Evolutionary conservation across 176 grass and related monocot genomes (phyloP).

Genomic region (Carex kokanica): DNA sequence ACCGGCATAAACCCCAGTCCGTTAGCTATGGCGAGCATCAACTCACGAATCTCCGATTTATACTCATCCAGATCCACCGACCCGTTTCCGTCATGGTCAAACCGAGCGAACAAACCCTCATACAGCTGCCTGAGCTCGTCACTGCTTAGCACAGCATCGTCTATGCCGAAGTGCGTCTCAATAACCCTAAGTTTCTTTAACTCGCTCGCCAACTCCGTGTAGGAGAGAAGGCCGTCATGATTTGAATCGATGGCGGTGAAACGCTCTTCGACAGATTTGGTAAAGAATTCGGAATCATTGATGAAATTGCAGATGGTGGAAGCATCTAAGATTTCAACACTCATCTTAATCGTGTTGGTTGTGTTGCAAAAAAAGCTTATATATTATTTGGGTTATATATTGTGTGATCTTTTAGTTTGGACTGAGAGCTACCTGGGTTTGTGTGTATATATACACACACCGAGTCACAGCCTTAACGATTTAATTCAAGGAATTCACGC

Average conservation of each 20-base stretch:
- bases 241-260: constrained; percentile 21
- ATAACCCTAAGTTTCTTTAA: constrained; percentile 27
- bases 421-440: too few relatives aligned
- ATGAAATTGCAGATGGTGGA: constrained; percentile 27
- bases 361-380: neutral
- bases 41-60: constrained; percentile 21
- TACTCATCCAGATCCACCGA: constrained; percentile 27
- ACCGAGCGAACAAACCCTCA: constrained; percentile 7
- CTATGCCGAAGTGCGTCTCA: constrained; percentile 30
- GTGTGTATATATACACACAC: neutral
- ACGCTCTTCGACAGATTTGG: constrained; percentile 15
- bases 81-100: constrained; percentile 31
- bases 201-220: constrained; percentile 7
- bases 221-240: constrained; percentile 24
- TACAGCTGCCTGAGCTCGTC: constrained; percentile 19
- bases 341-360: constrained; percentile 21
- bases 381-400: neutral
- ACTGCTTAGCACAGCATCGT: neutral
- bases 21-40: neutral
- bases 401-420: neutral
- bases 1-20: constrained; percentile 14
- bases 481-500: neutral
- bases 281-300: constrained; percentile 16
- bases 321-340: constrained; percentile 32
- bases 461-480: neutral